These are phyloP conservation scores for Aspergillus leporis DNA, from an alignment of 495 filamentous ascomycete species.

Conservation along the genomic window DNA sequence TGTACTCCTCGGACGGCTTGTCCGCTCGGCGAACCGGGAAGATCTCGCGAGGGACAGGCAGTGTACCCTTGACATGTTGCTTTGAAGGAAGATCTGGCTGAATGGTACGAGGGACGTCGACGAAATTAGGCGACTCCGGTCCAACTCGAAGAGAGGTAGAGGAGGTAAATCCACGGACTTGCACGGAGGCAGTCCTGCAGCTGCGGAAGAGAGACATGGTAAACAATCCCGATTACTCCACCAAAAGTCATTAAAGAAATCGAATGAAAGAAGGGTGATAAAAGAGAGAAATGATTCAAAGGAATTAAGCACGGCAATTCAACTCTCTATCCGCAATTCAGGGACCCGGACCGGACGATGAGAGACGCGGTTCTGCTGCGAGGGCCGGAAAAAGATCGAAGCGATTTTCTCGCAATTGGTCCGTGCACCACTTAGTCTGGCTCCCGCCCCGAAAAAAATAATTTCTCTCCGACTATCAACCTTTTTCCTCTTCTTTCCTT, in stretches of 20 bases:
- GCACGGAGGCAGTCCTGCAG: conserved; percentile 44
- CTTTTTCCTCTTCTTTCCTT: conserved; percentile 35
- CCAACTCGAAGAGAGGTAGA: conserved; percentile 41
- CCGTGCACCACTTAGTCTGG: conserved; percentile 44
- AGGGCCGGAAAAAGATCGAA: conserved; percentile 39
- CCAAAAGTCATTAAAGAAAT: background rate
- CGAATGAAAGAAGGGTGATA: background rate
- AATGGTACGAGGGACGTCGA: conserved; percentile 61
- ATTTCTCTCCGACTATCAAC: conserved; percentile 20
- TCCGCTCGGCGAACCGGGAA: conserved; percentile 53
- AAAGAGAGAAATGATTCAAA: background rate
- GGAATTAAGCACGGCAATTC: background rate
- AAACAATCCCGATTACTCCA: conserved; percentile 6
- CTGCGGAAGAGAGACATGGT: conserved; percentile 44
- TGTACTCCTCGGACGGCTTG: conserved; percentile 55
- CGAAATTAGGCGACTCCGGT: conserved; percentile 73
- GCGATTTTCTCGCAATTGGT: conserved; percentile 45
- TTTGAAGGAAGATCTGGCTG: conserved; percentile 48
- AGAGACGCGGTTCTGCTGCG: conserved; percentile 19
- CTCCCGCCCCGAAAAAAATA: conserved; percentile 34
- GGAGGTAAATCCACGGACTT: conserved; percentile 47
- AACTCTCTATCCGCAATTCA: conserved; percentile 1
- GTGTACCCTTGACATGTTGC: conserved; percentile 63
- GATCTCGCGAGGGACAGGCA: conserved; percentile 68
- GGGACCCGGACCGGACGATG: conserved; percentile 12